phyloP scores from a whole-genome alignment of 78 protist species.

The Andalucia godoyi region DNA sequence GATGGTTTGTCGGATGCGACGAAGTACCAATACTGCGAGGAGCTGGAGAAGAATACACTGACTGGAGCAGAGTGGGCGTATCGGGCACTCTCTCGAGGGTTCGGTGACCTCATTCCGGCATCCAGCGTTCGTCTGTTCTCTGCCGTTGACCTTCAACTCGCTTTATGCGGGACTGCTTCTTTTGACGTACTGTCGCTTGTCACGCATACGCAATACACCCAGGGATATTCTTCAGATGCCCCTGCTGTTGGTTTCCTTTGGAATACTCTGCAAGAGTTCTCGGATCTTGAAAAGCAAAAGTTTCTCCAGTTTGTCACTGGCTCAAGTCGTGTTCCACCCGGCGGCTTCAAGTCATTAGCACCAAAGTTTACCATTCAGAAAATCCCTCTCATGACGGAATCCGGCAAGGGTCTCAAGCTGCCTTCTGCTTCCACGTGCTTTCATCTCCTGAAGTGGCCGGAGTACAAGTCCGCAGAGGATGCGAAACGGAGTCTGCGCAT shows the following conservation, averaged over 20 bases:
- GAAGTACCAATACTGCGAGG: neutral
- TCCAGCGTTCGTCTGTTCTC: no score
- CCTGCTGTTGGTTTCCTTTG: neutral
- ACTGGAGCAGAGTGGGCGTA: no score
- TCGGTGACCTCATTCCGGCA: no score
- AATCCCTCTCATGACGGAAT: neutral
- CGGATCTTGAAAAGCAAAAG: neutral
- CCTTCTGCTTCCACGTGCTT: slow-evolving; percentile 22
- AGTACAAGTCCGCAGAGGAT: no score
- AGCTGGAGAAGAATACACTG: no score
- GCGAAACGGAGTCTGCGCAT: no score
- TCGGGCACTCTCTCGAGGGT: no score
- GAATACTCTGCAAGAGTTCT: neutral
- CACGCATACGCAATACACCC: neutral
- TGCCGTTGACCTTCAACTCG: no score
- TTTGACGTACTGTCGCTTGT: neutral
- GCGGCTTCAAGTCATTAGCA: neutral
- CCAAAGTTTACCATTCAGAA: neutral
- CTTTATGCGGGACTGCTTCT: neutral
- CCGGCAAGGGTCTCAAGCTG: neutral
- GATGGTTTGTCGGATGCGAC: neutral
- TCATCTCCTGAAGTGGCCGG: slow-evolving; percentile 4
- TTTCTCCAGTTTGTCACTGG: slow-evolving; percentile 6
- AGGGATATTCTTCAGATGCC: neutral
- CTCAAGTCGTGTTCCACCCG: neutral